phyloP scores from a whole-genome alignment of 257 asterid species.

The Salvia miltiorrhiza region DNA sequence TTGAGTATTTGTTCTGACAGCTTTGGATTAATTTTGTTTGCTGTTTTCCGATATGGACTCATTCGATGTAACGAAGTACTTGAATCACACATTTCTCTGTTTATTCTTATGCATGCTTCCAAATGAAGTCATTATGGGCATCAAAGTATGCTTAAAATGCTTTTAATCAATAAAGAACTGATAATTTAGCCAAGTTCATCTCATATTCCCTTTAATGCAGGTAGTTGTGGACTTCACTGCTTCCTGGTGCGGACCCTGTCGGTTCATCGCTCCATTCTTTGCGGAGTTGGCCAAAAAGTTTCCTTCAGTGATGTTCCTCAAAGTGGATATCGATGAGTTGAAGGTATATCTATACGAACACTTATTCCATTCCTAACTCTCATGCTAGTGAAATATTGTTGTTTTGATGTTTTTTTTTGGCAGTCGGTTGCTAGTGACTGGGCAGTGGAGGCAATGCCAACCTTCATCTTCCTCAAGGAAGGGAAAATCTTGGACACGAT shows the following conservation, averaged over 20 bases:
- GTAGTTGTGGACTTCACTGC: constrained; percentile 93
- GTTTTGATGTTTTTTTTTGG: constrained; percentile 6
- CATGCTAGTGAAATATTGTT: not conserved
- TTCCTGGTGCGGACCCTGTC: constrained; percentile 97
- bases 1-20: not conserved
- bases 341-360: constrained; percentile 39
- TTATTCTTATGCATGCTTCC: not conserved
- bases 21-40: not conserved
- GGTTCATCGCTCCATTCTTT: constrained; percentile 78
- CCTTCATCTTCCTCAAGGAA: constrained; percentile 70
- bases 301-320: constrained; percentile 66
- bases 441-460: constrained; percentile 97
- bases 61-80: not conserved
- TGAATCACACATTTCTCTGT: not conserved
- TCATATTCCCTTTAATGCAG: constrained; percentile 30
- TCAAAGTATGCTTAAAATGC: not conserved
- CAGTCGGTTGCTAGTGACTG: constrained; percentile 77
- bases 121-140: too few species aligned
- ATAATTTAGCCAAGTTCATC: not conserved
- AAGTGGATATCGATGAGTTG: constrained; percentile 90
- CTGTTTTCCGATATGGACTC: not conserved
- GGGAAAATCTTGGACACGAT: constrained; percentile 70
- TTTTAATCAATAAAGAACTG: not conserved
- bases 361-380: not conserved
- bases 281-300: constrained; percentile 81